Evolutionary conservation across 345 rosid species (phyloP).

Genomic region (Sonneratia alba): DNA sequence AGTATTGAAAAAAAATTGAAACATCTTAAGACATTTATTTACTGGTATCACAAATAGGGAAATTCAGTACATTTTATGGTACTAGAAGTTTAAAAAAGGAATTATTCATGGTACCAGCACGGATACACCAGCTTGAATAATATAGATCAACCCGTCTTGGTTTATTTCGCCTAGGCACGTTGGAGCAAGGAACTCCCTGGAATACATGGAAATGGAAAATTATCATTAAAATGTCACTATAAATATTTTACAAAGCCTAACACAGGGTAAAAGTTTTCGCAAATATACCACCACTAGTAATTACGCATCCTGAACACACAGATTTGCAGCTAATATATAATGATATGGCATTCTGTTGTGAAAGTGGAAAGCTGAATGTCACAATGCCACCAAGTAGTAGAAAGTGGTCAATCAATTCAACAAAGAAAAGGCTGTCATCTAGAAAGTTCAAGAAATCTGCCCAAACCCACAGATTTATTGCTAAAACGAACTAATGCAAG

Average conservation of each 20-base stretch:
- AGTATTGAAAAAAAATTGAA: slow-evolving; percentile 8
- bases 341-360: neutral
- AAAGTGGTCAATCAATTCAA: neutral
- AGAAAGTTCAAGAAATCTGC: neutral
- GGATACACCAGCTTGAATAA: slow-evolving; percentile 94
- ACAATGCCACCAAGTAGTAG: neutral
- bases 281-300: neutral
- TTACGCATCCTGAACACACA: neutral
- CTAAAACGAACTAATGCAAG: neutral
- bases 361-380: neutral
- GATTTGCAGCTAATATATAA: neutral
- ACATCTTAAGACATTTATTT: neutral
- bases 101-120: slow-evolving; percentile 50
- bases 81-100: too few species aligned
- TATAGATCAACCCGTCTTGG: slow-evolving; percentile 86
- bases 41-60: neutral
- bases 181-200: slow-evolving; percentile 68
- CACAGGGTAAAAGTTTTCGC: neutral
- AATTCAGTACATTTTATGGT: neutral
- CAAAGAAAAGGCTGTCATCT: neutral
- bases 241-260: neutral
- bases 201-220: slow-evolving; percentile 5
- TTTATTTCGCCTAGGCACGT: slow-evolving; percentile 64
- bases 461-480: neutral
- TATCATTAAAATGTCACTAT: neutral